These are phyloP conservation scores for Phialophora tarda DNA, from an alignment of 2,329 filamentous ascomycete species.

Conservation along the genomic window DNA sequence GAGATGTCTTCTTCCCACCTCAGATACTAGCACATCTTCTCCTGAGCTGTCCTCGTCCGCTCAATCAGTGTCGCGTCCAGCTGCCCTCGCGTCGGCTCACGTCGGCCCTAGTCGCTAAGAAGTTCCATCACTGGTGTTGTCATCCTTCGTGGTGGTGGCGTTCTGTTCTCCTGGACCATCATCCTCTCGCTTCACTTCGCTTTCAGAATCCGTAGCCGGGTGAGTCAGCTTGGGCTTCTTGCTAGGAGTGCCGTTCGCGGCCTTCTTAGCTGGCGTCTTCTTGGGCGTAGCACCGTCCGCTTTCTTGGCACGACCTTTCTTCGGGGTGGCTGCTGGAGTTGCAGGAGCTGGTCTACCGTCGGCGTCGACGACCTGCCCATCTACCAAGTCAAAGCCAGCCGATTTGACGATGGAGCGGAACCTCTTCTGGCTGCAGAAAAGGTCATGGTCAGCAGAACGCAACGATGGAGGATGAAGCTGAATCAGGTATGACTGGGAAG, in stretches of 20 bases:
- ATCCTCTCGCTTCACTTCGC: neutral
- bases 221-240: neutral
- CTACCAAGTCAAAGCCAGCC: constrained; percentile 24
- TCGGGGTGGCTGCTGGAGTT: neutral
- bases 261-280: constrained; percentile 2
- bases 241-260: neutral
- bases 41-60: neutral
- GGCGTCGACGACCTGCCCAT: constrained; percentile 13
- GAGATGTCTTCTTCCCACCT: neutral
- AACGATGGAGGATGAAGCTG: neutral
- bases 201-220: neutral
- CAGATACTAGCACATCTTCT: neutral
- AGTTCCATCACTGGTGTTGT: neutral
- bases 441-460: neutral
- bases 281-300: neutral
- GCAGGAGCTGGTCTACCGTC: neutral
- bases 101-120: neutral
- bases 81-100: neutral
- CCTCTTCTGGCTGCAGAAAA: constrained; percentile 22
- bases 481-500: too few species aligned
- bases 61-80: too few species aligned
- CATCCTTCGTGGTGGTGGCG: neutral
- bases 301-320: constrained; percentile 2
- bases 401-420: constrained; percentile 25
- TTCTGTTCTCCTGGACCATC: neutral